Base-by-base conservation (phyloP, 2,329 filamentous ascomycete genomes). In the Sphaerostilbella broomeana region DNA sequence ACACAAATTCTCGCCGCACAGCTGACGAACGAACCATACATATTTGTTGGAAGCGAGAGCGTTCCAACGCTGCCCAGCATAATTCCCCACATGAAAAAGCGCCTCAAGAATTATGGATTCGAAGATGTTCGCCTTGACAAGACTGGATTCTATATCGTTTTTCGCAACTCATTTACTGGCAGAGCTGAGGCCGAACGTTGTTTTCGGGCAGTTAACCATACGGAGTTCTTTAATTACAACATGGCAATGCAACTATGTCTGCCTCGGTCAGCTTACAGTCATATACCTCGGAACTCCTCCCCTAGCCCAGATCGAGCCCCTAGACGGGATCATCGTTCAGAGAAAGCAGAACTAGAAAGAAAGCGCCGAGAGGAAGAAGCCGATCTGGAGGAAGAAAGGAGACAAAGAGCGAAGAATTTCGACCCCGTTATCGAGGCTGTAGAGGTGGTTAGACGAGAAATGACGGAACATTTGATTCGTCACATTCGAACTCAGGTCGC, bases 101-200 rank as follows among this genome's bases (percentile, higher is more conserved):
- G 90, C 35, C 69, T 97, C 38, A 92, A 90, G 61, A 79, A 81
- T 35, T 95, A 85, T 58, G 72, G 77, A 43, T 86, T 89, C 63
- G 80, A 86, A 47, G 81, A 88, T 35, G 83, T 98, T 36, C 77
- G 87, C 22, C 79, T 85, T 44, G 92, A 98, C 58, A 78, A 78
- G 43, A 83, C 79, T 1, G 92, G 92, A 1, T 98, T 95, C 61
- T 97, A 86, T 58, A 79, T 97, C 37, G 70, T 88, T n/a, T 98
- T 98, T 54, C 78, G 85, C 35, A 83, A 90, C 52, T 86, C 79
- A 2, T 75, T 77, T 39, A 70, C 73, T 7, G 90, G 90, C 3
- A 81, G 88, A 52, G 72, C 81, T 40, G 88, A 95, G 61, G 82
- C 87, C 1, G 81, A 86, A 50, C 75, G 84, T 46, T 95, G 89